Evolutionary conservation across 2,329 filamentous ascomycete genomes (phyloP), one percentile per base, ranked within the genome.

Genomic region (Scedosporium aurantiacum): DNA sequence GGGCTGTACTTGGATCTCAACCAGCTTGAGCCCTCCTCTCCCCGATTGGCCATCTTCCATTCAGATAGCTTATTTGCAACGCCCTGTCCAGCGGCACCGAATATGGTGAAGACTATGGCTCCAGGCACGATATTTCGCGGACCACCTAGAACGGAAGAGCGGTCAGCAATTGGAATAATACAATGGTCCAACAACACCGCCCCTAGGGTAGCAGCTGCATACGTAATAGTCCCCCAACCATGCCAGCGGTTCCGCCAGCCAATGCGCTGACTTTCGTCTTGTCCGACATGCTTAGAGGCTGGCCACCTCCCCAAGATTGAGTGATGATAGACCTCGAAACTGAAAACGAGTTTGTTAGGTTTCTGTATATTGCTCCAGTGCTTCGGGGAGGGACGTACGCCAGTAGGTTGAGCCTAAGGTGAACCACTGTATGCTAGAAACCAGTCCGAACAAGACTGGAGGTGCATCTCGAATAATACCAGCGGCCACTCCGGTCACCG

Each of bases 391-490:
- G 27, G 59, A 41, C 83, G 69, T 77, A 86, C 88, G 86, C 80
- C 86, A 93, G 70, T 87, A 97, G 16, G 84, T 88, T 56, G 82
- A 84, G 41, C 90, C 90, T 45, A 95, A 80, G 50, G 83, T 80
- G 72, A 90, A 90, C 83, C 90, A 96, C 74, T 96, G 91, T 47
- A 90, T 77, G 18, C 90, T 88, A 23, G 87, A 86, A 43, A 86
- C 81, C 12, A 87, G 67, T 0, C 90, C 87, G 74, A 91, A 93
- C 5, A 93, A 73, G 2, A 84, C 79, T 3, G 89, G 86, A 14
- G 82, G 83, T 23, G 78, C 79, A 18, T 87, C 87, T 62, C 85
- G 82, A 57, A 92, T 72, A 56, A 95, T 87, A 28, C 90, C 91
- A 41, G 82, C 81, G 58, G 87, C 82, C 59, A 88, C 86, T 41